Conservation (phyloP, 2,329 filamentous ascomycete species). For the Botryotinia narcissicola region DNA sequence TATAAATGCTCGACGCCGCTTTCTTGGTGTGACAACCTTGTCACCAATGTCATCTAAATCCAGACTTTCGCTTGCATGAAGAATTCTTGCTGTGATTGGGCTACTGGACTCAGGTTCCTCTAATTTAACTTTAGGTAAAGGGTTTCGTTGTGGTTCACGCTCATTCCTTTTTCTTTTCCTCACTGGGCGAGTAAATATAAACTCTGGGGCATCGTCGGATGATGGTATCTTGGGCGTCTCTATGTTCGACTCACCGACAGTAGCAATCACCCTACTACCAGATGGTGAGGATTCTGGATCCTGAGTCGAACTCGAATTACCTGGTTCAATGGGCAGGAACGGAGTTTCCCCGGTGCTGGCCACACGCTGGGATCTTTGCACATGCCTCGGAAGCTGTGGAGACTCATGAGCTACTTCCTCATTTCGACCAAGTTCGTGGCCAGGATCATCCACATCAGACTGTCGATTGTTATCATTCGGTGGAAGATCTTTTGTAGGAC, state of each 20-base stretch:
- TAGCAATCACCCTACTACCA: neutral
- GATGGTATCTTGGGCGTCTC: neutral
- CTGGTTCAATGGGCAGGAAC: constrained; percentile 22
- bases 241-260: neutral
- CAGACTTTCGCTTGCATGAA: constrained; percentile 35
- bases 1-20: constrained; percentile 26
- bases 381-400: constrained; percentile 5
- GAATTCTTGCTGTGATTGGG: constrained; percentile 27
- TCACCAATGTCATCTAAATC: constrained; percentile 41
- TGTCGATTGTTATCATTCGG: neutral
- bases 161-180: constrained; percentile 33
- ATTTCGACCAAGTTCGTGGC: neutral
- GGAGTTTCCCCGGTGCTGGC: constrained; percentile 16
- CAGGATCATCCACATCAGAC: neutral
- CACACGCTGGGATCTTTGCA: neutral
- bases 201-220: constrained; percentile 29
- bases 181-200: constrained; percentile 31
- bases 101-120: constrained; percentile 34
- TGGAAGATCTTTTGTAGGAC: neutral
- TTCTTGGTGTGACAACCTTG: constrained; percentile 39
- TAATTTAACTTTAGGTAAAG: constrained; percentile 31
- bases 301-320: constrained; percentile 35
- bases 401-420: neutral
- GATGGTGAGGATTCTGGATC: constrained; percentile 22
- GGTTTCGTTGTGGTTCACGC: constrained; percentile 17